Conservation (phyloP, 2,329 filamentous ascomycete genomes). For the Epichloe scottii region DNA sequence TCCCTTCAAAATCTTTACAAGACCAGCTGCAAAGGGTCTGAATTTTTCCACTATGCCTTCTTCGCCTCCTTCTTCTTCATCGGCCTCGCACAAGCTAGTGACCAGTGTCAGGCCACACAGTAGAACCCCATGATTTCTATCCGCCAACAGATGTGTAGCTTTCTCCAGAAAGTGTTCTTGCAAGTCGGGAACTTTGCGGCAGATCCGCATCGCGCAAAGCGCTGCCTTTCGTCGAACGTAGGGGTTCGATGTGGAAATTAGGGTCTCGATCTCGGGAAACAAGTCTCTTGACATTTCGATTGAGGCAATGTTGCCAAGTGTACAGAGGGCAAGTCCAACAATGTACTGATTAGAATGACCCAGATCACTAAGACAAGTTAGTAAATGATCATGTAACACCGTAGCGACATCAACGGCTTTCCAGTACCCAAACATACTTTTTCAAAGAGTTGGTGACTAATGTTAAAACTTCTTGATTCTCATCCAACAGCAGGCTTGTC, state of each 20-base stretch:
- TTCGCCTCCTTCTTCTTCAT: slow-evolving; percentile 84
- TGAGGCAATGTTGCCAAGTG: slow-evolving; percentile 93
- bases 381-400: not conserved
- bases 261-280: slow-evolving; percentile 87
- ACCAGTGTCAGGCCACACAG: slow-evolving; percentile 86
- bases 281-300: slow-evolving; percentile 97
- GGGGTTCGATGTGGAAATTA: slow-evolving; percentile 89
- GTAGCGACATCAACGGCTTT: not conserved
- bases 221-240: slow-evolving; percentile 96
- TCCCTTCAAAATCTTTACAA: slow-evolving; percentile 85
- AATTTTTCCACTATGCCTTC: slow-evolving; percentile 86
- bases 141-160: slow-evolving; percentile 72
- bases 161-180: slow-evolving; percentile 97
- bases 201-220: slow-evolving; percentile 98
- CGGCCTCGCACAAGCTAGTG: slow-evolving; percentile 84
- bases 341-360: slow-evolving; percentile 98
- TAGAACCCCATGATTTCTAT: slow-evolving; percentile 91
- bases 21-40: slow-evolving; percentile 66
- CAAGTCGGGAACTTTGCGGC: slow-evolving; percentile 90
- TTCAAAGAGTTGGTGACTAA: slow-evolving; percentile 95
- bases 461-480: slow-evolving; percentile 96
- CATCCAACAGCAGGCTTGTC: slow-evolving; percentile 89
- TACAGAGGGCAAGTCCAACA: slow-evolving; percentile 89
- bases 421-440: slow-evolving; percentile 50
- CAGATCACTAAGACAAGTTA: slow-evolving; percentile 54